phyloP scores from a whole-genome alignment of 108 stramenopile genomes.

The Cyclotella cryptica region DNA sequence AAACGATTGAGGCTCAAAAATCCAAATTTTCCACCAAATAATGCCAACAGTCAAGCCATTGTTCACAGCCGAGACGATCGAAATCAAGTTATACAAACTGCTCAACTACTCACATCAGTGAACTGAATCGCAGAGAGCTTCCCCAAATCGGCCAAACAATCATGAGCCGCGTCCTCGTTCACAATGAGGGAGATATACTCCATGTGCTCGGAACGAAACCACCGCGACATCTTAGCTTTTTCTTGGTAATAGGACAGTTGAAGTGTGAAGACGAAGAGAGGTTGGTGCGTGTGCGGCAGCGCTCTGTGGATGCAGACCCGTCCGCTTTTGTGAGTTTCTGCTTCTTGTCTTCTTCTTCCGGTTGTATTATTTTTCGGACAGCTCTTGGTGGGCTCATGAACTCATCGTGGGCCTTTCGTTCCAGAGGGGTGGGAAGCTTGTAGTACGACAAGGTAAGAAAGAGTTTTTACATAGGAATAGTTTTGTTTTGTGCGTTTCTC shows the following conservation, averaged over 20 bases:
- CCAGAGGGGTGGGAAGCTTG: background rate
- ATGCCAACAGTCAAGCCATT: background rate
- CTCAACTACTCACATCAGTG: conserved; percentile 86
- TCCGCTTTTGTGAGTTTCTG: background rate
- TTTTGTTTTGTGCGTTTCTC: background rate
- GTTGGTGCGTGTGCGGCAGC: background rate
- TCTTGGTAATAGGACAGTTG: background rate
- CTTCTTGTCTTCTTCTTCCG: too few relatives aligned
- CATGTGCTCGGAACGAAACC: conserved; percentile 99
- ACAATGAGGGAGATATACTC: conserved; percentile 98
- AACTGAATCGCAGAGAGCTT: conserved; percentile 94
- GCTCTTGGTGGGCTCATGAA: background rate
- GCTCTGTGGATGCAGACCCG: background rate
- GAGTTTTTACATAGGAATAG: background rate
- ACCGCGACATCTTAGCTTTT: conserved; percentile 84
- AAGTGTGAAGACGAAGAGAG: background rate
- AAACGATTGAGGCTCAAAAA: conserved; percentile 3
- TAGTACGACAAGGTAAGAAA: background rate
- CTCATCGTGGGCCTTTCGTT: background rate
- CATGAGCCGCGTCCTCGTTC: conserved; percentile 97
- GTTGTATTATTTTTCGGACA: too few relatives aligned
- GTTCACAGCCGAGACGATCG: background rate
- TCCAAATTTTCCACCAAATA: background rate
- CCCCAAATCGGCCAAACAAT: conserved; percentile 92
- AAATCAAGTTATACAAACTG: too few relatives aligned